phyloP scores from a whole-genome alignment of 129 eudicot species.

The Chrysanthemum lavandulifolium region DNA sequence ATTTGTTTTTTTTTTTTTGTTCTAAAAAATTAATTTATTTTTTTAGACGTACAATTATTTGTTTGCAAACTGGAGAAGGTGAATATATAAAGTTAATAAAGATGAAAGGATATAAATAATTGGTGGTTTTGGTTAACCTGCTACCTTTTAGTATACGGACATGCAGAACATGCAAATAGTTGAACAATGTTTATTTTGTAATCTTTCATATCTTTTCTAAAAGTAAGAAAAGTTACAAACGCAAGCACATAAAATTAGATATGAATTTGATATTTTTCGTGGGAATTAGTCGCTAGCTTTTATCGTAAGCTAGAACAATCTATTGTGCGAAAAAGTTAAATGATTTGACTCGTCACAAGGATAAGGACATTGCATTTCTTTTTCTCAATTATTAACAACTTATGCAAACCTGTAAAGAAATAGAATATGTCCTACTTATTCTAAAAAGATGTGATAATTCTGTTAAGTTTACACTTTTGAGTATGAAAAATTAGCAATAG shows the following conservation, averaged over 20 bases:
- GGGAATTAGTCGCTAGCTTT: background rate
- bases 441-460: no score
- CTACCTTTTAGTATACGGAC: slow-evolving; percentile 13
- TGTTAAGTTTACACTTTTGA: no score
- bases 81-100: background rate
- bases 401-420: no score
- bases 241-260: background rate
- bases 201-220: background rate
- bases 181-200: background rate
- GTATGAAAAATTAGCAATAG: no score
- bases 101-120: slow-evolving; percentile 10
- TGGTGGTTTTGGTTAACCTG: slow-evolving; percentile 26
- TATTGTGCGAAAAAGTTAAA: background rate
- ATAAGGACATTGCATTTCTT: background rate
- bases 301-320: no score
- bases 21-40: background rate
- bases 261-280: background rate
- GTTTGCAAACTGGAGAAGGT: slow-evolving; percentile 18
- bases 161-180: slow-evolving; percentile 23
- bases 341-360: background rate
- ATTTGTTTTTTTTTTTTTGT: background rate
- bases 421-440: no score
- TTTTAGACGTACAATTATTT: background rate
- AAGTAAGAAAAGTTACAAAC: background rate
- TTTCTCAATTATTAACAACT: no score